Base-by-base conservation (phyloP, 192 early-diverging fungal species). In the Gaertneriomyces semiglobifer region DNA sequence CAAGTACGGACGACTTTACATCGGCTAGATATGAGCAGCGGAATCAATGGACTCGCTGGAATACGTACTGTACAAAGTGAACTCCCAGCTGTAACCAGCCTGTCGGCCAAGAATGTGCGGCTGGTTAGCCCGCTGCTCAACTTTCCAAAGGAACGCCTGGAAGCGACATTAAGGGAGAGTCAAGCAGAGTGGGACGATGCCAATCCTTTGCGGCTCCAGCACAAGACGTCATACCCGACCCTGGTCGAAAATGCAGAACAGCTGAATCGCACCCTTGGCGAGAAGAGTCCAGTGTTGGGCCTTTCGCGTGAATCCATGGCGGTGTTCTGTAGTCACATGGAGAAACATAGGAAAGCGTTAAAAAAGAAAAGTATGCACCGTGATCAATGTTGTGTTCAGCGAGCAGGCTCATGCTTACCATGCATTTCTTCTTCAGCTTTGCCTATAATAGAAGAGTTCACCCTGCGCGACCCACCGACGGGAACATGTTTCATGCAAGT, bases 31-130 rank as follows among this genome's bases (percentile, higher is more conserved):
- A 62, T 69, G 44, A 73, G 69, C 5, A 73, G 71, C 51, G 81
- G 79, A 7, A 74, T 83, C 50, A 73, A 81, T 64, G 79, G 81
- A 8, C 65, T 84, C 8, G 50, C 74, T 19, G 81, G 74, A 10
- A 74, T 81, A 41, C 62, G 72, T 18, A 47, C 50, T 4, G 12
- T 68, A 0, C 50, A 63, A 12, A 58, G 65, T 7, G 67, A 81
- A 16, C 61, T 78, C 0, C 71, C 81, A 19, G 4, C 71, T n/a
- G 66, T 69, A 41, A 40, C 58, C 14, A 62, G 67, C 7, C 47
- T 60, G 11, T 79, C 80, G 14, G 79, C 75, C 0, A 58, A 77
- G 19, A 55, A 71, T 58, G 50, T 84, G 3, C 56, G 60, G 16
- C 60, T 81, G 20, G 3, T 73, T 44, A 59, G 81, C 42, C 81